A percentile compares a stretch with the other conserved stretches of the same genome.
phyloP scores from a whole-genome alignment of 768 basidiomycete genomes.

The Kwoniella sp. region DNA sequence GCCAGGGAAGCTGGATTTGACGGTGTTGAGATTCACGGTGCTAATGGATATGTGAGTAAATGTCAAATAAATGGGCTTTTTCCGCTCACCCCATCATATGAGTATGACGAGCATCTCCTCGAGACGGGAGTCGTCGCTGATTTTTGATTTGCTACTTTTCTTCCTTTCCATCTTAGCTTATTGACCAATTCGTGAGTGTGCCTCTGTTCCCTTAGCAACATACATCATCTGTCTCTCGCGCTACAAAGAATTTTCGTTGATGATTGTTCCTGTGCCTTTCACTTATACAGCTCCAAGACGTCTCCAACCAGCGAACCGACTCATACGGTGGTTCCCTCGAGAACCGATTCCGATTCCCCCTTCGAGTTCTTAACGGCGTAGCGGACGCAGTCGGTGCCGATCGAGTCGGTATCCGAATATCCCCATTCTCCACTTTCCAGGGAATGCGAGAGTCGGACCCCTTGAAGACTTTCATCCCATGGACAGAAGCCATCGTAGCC shows the following conservation, averaged over 20 bases:
- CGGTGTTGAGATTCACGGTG: conserved; percentile 61
- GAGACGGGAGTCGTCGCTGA: no score
- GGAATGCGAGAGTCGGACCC: conserved; percentile 52
- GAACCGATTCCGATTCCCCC: conserved; percentile 63
- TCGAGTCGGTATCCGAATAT: conserved; percentile 62
- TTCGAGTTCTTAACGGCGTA: conserved; percentile 64
- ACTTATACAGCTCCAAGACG: conserved; percentile 56
- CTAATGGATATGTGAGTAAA: conserved; percentile 56
- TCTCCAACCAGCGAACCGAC: conserved; percentile 65
- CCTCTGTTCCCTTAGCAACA: not conserved
- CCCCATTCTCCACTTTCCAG: conserved; percentile 64
- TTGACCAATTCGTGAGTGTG: conserved; percentile 62
- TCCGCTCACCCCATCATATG: no score
- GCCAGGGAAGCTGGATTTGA: conserved; percentile 70
- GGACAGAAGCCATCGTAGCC: conserved; percentile 21
- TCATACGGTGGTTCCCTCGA: conserved; percentile 70
- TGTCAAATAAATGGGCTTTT: no score
- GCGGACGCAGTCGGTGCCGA: conserved; percentile 62
- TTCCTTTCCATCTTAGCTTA: conserved; percentile 37
- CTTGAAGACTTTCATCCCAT: conserved; percentile 21
- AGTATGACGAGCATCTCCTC: no score
- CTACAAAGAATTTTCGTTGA: not conserved
- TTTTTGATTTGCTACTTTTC: no score
- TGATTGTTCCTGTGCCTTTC: not conserved
- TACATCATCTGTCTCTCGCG: not conserved